These are phyloP conservation scores for Conidiobolus incongruus DNA, from an alignment of 371 early-diverging fungal species.

Conservation along the genomic window DNA sequence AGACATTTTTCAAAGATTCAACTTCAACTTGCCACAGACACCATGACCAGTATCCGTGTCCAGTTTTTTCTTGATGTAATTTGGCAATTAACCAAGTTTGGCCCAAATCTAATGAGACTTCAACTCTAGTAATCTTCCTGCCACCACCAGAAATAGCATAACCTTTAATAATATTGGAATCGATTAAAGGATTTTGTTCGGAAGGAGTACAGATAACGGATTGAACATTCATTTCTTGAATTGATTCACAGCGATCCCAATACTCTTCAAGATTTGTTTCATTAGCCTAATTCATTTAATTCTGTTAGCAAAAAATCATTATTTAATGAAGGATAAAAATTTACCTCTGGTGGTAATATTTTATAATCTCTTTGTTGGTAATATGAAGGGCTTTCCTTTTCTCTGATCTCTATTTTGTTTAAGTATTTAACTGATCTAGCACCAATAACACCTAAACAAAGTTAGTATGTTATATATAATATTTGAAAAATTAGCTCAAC, in stretches of 20 bases:
- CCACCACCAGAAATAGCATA: conserved; percentile 7
- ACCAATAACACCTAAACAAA: conserved; percentile 58
- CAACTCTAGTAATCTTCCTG: conserved; percentile 2
- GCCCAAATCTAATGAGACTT: conserved; percentile 56
- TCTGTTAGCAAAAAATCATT: too few species aligned
- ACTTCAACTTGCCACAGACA: conserved; percentile 7
- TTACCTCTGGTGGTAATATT: conserved; percentile 41
- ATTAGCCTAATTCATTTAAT: conserved; percentile 6
- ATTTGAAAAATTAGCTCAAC: too few species aligned
- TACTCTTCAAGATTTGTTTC: conserved; percentile 4
- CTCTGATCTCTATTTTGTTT: conserved; percentile 25
- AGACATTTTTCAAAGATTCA: neutral
- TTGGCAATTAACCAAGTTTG: conserved; percentile 40
- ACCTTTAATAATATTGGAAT: neutral
- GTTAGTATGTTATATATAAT: too few species aligned
- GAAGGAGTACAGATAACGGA: conserved; percentile 5
- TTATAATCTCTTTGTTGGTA: conserved; percentile 71
- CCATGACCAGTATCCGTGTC: conserved; percentile 37
- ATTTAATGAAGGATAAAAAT: neutral
- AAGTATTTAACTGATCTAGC: conserved; percentile 73
- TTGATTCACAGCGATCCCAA: conserved; percentile 2
- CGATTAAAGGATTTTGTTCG: neutral
- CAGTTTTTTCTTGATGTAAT: conserved; percentile 7
- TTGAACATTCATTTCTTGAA: conserved; percentile 7
- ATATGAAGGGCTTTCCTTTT: conserved; percentile 29